Percentiles rank a stretch among this genome's conserved stretches.
Conservation (phyloP, 2,329 filamentous ascomycete species). For the Botrytis galanthina region DNA sequence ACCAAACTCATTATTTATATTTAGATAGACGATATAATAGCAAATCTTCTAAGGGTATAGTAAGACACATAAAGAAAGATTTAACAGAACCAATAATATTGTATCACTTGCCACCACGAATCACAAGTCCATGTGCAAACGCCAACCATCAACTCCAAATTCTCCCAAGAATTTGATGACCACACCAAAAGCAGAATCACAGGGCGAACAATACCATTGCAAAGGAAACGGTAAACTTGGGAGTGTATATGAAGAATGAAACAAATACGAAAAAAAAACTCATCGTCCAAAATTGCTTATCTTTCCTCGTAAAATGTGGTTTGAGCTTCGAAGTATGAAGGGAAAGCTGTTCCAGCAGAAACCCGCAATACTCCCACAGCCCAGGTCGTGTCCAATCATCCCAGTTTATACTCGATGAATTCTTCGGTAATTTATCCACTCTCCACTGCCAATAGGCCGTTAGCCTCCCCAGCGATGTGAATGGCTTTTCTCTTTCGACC, state of each 20-base stretch:
- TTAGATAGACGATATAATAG: background rate
- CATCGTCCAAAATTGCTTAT: constrained; percentile 4
- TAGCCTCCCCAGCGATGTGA: constrained; percentile 17
- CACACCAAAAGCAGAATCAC: background rate
- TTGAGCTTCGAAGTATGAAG: background rate
- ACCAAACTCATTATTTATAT: background rate
- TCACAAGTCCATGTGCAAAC: background rate
- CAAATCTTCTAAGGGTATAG: background rate
- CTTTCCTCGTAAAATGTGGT: background rate
- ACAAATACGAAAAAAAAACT: background rate
- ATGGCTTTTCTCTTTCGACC: constrained; percentile 23
- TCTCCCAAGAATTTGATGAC: background rate
- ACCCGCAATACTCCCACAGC: background rate
- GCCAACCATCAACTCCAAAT: background rate
- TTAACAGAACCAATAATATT: background rate
- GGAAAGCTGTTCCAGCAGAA: background rate
- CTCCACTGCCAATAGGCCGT: constrained; percentile 27
- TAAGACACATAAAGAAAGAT: background rate
- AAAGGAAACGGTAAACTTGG: background rate
- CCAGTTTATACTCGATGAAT: constrained; percentile 22
- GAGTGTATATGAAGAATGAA: background rate
- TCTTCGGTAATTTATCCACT: constrained; percentile 20
- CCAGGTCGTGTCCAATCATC: constrained; percentile 21
- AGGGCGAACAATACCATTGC: background rate
- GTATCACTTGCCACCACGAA: background rate